Evolutionary conservation across 192 early-diverging fungal species (phyloP).

Genomic region (Linnemannia hyalina): DNA sequence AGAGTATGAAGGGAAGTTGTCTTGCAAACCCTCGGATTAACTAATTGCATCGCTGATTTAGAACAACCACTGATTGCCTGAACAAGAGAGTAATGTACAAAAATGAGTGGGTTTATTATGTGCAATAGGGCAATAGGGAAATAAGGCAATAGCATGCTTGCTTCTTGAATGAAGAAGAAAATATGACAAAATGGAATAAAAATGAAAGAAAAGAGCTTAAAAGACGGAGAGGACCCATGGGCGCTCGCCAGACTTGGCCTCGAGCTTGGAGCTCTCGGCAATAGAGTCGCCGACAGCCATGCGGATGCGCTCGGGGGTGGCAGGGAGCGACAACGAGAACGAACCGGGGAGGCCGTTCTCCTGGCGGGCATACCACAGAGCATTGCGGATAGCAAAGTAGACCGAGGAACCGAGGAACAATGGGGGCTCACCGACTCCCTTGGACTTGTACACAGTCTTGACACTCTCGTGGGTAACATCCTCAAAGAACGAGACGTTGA

Average conservation of each 20-base stretch:
- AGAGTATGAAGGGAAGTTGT: too few relatives aligned
- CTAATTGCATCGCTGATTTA: not conserved
- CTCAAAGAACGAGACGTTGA: constrained; percentile 77
- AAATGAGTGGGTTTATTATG: constrained; percentile 1
- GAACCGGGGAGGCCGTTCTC: constrained; percentile 59
- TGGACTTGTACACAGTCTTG: constrained; percentile 83
- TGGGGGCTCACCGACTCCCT: constrained; percentile 92
- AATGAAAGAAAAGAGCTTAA: constrained; percentile 13
- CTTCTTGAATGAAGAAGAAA: not conserved
- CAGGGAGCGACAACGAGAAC: constrained; percentile 79
- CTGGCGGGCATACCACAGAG: constrained; percentile 78
- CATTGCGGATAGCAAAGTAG: constrained; percentile 85
- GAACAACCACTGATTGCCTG: not conserved
- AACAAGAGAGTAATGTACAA: not conserved
- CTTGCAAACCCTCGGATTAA: not conserved
- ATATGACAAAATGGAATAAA: not conserved
- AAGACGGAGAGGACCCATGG: constrained; percentile 55
- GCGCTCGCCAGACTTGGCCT: constrained; percentile 55
- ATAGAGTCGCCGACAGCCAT: constrained; percentile 78
- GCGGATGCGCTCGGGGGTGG: constrained; percentile 83
- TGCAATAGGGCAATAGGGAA: not conserved
- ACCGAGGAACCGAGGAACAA: constrained; percentile 85
- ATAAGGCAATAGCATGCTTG: too few relatives aligned
- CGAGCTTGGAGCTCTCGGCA: constrained; percentile 57
- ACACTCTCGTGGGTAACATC: constrained; percentile 64